Base-by-base conservation (phyloP, 345 rosid genomes). In the Iberis pinnata region DNA sequence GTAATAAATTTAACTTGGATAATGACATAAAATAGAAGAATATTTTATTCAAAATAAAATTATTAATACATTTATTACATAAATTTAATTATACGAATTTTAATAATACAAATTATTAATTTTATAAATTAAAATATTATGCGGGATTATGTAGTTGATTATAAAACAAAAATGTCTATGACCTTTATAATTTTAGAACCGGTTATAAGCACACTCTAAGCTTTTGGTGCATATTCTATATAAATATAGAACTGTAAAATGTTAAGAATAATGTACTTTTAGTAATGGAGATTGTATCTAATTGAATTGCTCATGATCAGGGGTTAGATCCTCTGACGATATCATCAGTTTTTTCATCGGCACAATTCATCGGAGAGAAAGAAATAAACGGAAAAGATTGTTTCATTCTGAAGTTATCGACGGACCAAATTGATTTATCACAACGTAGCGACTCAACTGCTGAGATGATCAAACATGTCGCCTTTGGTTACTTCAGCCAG, bases 401-500 rank as follows among this genome's bases (percentile, higher is more conserved):
- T 62, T 92, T 92, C 56, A 82, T 88, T 1, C 74, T 92, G 51
- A 92, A 83, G 60, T 36, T 92, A 26, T 73, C 95, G 9, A 85
- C 96, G 2, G 84, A 85, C 46, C 95, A 84, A 75, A 52, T 54
- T 0, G 96, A 88, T 63, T 55, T 92, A 31, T 66, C 82, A 4
- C 75, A 75, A 24, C 73, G 98, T 20, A 81, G 96, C 16, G 98
- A 92, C 50, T 78, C 73, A 56, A 74, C 89, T 0, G 98, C 98
- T 1, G 98, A 92, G 75, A 88, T 80, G 84, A 92, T 92, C 75
- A 92, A 88, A 73, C 98, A 92, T 36, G 79, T 75, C 1, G 75
- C 77, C 1, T 85, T 75, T 8, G 96, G 98, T 36, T 88, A 88
- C 78, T 92, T 92, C 75, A 81, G 98, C 77, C 98, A 92, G 44